phyloP scores from a whole-genome alignment of 2,329 filamentous ascomycete species.

The Sporothrix dimorphospora region DNA sequence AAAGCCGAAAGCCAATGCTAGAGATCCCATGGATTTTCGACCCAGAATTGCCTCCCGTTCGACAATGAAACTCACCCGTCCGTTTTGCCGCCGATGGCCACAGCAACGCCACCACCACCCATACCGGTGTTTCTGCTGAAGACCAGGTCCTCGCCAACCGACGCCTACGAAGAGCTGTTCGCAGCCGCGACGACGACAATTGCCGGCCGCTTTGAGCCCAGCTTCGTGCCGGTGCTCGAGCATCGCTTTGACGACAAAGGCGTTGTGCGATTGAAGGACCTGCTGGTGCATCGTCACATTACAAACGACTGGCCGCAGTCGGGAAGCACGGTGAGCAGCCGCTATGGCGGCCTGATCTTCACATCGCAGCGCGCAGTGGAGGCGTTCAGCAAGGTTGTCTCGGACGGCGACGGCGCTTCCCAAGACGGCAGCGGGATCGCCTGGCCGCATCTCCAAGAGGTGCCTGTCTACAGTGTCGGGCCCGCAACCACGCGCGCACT shows the following conservation, averaged over 20 bases:
- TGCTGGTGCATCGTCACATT: constrained; percentile 53
- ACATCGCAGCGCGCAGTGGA: constrained; percentile 85
- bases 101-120: constrained; percentile 2
- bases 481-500: constrained; percentile 80
- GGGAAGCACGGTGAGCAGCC: constrained; percentile 31
- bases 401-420: constrained; percentile 48
- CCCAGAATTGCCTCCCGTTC: not conserved
- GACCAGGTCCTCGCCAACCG: constrained; percentile 71
- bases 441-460: constrained; percentile 59
- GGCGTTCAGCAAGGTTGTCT: constrained; percentile 68
- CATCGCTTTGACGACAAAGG: constrained; percentile 68
- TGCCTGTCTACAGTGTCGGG: constrained; percentile 76
- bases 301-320: constrained; percentile 27
- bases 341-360: constrained; percentile 78
- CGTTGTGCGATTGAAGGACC: constrained; percentile 54
- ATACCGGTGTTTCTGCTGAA: constrained; percentile 73
- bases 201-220: constrained; percentile 60
- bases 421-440: constrained; percentile 32
- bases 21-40: not conserved
- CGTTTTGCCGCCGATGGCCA: constrained; percentile 22
- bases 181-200: constrained; percentile 46
- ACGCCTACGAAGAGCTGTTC: constrained; percentile 74
- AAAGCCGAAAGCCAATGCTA: not conserved
- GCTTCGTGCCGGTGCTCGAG: constrained; percentile 76
- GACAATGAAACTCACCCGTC: not conserved